These are phyloP conservation scores for Hyphopichia buzzinii DNA, from an alignment of 1,139 yeast species.

Conservation along the genomic window DNA sequence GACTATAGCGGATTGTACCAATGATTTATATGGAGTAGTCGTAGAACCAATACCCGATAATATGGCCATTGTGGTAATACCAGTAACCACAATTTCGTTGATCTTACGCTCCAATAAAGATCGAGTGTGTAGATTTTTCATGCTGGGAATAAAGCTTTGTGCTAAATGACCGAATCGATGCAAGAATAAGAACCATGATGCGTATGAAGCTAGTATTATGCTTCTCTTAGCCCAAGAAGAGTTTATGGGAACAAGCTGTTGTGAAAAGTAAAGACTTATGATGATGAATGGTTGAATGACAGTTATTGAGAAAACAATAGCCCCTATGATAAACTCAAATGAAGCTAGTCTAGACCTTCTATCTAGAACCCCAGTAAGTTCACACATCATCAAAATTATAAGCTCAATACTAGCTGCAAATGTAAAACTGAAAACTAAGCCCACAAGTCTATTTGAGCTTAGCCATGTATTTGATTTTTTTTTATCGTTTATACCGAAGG, in stretches of 20 bases:
- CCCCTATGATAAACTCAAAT: constrained; percentile 32
- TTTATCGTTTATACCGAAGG: not conserved
- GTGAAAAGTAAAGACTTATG: constrained; percentile 28
- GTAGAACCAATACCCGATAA: constrained; percentile 76
- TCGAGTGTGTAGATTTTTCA: constrained; percentile 12
- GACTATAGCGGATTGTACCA: constrained; percentile 3
- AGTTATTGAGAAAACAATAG: constrained; percentile 31
- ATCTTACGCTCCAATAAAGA: constrained; percentile 42
- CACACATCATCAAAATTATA: constrained; percentile 38
- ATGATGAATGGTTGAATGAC: constrained; percentile 34
- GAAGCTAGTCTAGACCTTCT: constrained; percentile 21
- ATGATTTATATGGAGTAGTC: constrained; percentile 50
- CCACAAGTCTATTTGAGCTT: constrained; percentile 17
- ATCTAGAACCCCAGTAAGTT: constrained; percentile 26
- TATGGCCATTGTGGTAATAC: constrained; percentile 68
- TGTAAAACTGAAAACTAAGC: constrained; percentile 28
- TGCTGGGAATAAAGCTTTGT: constrained; percentile 22
- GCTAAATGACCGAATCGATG: constrained; percentile 38
- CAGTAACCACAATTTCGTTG: constrained; percentile 65
- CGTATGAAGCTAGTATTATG: constrained; percentile 13
- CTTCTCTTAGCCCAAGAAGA: constrained; percentile 6
- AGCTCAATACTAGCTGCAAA: constrained; percentile 33
- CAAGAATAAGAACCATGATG: constrained; percentile 33
- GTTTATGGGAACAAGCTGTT: constrained; percentile 21
- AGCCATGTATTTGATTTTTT: too few relatives aligned